Percentiles rank a stretch among this genome's conserved stretches.
Conservation (phyloP, 2,329 filamentous ascomycete species). For the Furcasterigmium furcatum region DNA sequence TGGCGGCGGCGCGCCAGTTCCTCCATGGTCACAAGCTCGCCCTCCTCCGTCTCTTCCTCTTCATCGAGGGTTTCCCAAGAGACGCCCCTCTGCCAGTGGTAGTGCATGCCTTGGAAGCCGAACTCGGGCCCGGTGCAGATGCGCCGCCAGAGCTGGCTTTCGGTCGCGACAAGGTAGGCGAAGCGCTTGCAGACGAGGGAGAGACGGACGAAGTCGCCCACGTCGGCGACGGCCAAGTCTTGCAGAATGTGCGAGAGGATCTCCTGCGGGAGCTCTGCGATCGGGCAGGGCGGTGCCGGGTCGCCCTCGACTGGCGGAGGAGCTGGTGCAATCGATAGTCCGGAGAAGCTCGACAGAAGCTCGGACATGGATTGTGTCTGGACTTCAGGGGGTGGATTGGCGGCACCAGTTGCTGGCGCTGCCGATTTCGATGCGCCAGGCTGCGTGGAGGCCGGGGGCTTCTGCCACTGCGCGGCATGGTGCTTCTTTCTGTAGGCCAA, state of each 20-base stretch:
- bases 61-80: constrained; percentile 49
- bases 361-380: constrained; percentile 56
- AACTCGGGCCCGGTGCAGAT: constrained; percentile 68
- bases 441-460: constrained; percentile 12
- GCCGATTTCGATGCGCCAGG: constrained; percentile 14
- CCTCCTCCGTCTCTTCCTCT: constrained; percentile 24
- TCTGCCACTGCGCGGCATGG: constrained; percentile 9
- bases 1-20: constrained; percentile 30
- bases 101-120: constrained; percentile 82
- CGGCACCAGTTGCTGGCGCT: constrained; percentile 30
- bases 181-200: constrained; percentile 82
- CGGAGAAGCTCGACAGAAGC: constrained; percentile 73
- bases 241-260: constrained; percentile 76
- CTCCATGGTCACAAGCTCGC: constrained; percentile 26
- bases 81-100: constrained; percentile 65
- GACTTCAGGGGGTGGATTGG: constrained; percentile 47
- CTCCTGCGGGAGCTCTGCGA: constrained; percentile 77
- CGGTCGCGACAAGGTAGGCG: constrained; percentile 78
- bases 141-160: constrained; percentile 83
- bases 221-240: constrained; percentile 69
- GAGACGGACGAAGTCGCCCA: constrained; percentile 72
- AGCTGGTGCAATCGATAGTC: constrained; percentile 63
- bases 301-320: constrained; percentile 69
- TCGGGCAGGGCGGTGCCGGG: constrained; percentile 73
- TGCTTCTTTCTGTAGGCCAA: constrained; percentile 87